Evolutionary conservation across 1,284 basidiomycete genomes (phyloP), one percentile per base, ranked within the genome.

Genomic region (Exsudoporus floridanus): DNA sequence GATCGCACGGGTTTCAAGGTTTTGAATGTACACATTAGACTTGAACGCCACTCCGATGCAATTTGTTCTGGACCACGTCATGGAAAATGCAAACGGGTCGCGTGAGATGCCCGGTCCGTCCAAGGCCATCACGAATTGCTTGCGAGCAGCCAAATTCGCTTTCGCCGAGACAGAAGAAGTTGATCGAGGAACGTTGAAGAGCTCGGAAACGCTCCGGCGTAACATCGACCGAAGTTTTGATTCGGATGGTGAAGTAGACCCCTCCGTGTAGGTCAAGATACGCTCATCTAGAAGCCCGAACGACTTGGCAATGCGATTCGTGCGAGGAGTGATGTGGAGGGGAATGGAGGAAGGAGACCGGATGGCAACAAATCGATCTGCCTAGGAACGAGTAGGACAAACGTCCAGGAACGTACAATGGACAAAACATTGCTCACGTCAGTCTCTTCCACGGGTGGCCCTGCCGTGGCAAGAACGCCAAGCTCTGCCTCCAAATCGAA

Each of bases 61-160:
- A 50, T 80, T 79, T 13, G 64, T 66, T 28, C 56, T 59, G 6
- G 77, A 78, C 77, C 77, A 78, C 23, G 76, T 68, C 49, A 80
- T 74, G 12, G 78, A 73, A 58, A 72, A 78, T 2, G 78, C 74
- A 45, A 77, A 79, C 7, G 69, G 67, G 52, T 80, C 73, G 7
- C 67, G 62, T 13, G 77, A 74, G 25, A 78, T 77, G 13, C 77
- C 77, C 0, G 77, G 78, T 8, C 77, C 77, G 50, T 80, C 77
- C 27, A 80, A 67, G 1, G 78, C 77, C 53, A 78, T 74, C 12
- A 78, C 58, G 55, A 78, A 79, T 47, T 80, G 78, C 51, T 68
- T 73, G 41, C 74, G 73, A 30, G 70, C 57, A 23, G 70, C 77
- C 1, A 79, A 64, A 53, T 79, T 73, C 10, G 75, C 67, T 33